Evolutionary conservation across 2,329 filamentous ascomycete species (phyloP).

Genomic region (Pestalotiopsis sp.): DNA sequence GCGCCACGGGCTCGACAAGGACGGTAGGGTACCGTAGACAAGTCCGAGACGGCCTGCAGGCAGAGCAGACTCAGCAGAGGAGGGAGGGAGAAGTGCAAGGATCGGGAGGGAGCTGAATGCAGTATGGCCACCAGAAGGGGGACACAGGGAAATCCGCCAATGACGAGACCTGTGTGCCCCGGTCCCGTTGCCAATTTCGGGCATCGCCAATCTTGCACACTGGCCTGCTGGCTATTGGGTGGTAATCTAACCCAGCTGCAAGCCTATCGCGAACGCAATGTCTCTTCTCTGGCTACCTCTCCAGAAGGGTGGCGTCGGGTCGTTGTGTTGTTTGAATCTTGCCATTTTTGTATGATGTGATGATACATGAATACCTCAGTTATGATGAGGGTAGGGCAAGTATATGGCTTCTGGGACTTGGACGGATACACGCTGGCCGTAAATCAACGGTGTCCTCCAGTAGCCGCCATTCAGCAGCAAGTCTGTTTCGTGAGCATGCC

Average conservation of each 20-base stretch:
- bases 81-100: not conserved
- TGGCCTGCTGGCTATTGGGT: too few relatives aligned
- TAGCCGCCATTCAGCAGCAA: not conserved
- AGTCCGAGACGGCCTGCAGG: not conserved
- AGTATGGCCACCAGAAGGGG: not conserved
- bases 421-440: not conserved
- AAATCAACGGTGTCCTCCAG: not conserved
- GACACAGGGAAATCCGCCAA: slow-evolving; percentile 5
- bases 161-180: not conserved
- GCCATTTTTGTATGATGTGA: not conserved
- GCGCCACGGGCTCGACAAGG: not conserved
- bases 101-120: slow-evolving; percentile 6
- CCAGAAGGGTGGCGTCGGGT: not conserved
- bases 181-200: not conserved
- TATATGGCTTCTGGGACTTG: too few relatives aligned
- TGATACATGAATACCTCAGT: not conserved
- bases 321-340: not conserved
- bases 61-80: not conserved
- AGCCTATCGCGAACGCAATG: not conserved
- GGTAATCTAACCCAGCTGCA: not conserved
- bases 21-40: not conserved
- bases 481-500: not conserved
- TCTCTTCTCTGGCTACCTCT: not conserved
- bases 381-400: not conserved
- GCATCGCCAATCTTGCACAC: slow-evolving; percentile 1